phyloP scores from a whole-genome alignment of 495 filamentous ascomycete species.

The Penicillium desertorum region DNA sequence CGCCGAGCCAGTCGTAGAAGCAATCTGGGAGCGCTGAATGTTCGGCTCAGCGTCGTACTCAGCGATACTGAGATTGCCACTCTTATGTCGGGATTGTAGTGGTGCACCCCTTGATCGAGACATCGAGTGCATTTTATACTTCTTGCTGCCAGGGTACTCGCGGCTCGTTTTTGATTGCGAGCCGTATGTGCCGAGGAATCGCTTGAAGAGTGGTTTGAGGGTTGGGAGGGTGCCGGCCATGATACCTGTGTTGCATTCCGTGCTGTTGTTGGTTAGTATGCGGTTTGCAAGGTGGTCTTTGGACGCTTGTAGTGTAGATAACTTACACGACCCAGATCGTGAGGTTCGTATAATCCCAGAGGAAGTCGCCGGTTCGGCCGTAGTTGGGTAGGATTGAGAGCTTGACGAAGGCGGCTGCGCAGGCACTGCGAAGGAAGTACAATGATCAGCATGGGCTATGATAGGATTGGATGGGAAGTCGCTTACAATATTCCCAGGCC shows the following conservation, averaged over 20 bases:
- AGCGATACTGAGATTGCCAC: conserved; percentile 3
- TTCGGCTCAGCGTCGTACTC: conserved; percentile 1
- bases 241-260: conserved; percentile 44
- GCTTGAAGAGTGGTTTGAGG: conserved; percentile 44
- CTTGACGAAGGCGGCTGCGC: conserved; percentile 49
- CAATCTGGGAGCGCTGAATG: background rate
- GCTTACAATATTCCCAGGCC: conserved; percentile 46
- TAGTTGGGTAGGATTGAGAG: conserved; percentile 37
- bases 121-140: conserved; percentile 17
- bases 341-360: conserved; percentile 41
- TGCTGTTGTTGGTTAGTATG: conserved; percentile 15
- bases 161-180: conserved; percentile 20
- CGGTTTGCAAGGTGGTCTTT: conserved; percentile 1
- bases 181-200: conserved; percentile 26
- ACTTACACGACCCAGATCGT: conserved; percentile 31
- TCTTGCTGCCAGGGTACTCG: conserved; percentile 16
- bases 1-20: conserved; percentile 7
- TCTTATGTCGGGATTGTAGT: background rate
- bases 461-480: background rate
- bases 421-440: conserved; percentile 31
- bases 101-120: conserved; percentile 12
- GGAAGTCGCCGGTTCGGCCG: conserved; percentile 43
- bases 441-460: background rate
- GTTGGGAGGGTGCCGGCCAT: conserved; percentile 45
- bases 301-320: background rate